Evolutionary conservation across 768 basidiomycete genomes (phyloP).

Genomic region (Mrakia frigida): DNA sequence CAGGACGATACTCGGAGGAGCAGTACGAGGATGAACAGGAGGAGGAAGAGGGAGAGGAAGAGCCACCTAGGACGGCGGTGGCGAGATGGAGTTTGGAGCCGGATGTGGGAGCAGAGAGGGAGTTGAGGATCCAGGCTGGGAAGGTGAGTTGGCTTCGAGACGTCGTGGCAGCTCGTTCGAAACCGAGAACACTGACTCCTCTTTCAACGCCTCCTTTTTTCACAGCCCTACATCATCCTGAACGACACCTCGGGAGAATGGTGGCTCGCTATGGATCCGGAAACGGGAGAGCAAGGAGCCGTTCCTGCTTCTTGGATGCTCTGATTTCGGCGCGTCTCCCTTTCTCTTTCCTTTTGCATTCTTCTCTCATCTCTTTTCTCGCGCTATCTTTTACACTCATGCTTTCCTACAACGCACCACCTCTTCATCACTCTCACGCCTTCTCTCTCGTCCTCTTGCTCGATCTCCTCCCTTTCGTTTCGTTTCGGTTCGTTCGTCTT

Average conservation of each 20-base stretch:
- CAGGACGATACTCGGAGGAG: constrained; percentile 38
- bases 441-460: constrained; percentile 1
- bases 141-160: constrained; percentile 53
- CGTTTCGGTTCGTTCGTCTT: constrained; percentile 17
- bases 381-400: neutral
- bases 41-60: constrained; percentile 49
- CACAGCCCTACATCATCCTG: constrained; percentile 30
- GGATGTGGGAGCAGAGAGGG: constrained; percentile 45
- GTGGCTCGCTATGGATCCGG: constrained; percentile 85
- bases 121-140: constrained; percentile 57
- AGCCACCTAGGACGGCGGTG: constrained; percentile 39
- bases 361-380: constrained; percentile 2
- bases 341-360: neutral
- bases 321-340: neutral
- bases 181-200: constrained; percentile 57
- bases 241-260: constrained; percentile 53
- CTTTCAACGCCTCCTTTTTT: neutral
- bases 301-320: constrained; percentile 73
- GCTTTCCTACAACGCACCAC: neutral
- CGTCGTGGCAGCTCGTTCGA: constrained; percentile 72
- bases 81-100: constrained; percentile 59
- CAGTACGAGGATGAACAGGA: constrained; percentile 30
- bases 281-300: constrained; percentile 76
- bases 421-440: neutral
- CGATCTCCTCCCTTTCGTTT: constrained; percentile 4